Percentiles rank a stretch among this genome's conserved stretches.
Conservation (phyloP, 306 rosid genomes). For the Morella rubra region DNA sequence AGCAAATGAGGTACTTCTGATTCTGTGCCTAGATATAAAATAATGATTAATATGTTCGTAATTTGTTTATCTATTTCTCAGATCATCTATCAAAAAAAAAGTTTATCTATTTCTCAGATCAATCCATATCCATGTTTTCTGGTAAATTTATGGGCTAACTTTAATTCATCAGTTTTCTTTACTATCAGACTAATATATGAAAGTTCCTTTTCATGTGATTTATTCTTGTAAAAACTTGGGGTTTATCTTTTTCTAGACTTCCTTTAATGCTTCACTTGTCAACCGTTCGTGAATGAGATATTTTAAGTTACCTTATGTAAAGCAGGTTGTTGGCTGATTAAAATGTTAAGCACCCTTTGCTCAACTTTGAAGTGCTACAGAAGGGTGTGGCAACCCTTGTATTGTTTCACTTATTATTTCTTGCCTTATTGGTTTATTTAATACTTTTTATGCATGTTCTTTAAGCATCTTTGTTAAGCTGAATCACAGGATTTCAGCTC, state of each 20-base stretch:
- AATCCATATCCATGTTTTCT: neutral
- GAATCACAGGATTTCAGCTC: neutral
- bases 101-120: neutral
- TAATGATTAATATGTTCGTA: neutral
- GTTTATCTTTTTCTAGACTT: neutral
- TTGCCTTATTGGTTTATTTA: neutral
- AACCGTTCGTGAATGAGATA: neutral
- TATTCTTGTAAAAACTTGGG: neutral
- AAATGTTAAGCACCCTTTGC: neutral
- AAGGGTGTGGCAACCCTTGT: neutral
- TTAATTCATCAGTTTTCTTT: neutral
- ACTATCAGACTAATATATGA: neutral
- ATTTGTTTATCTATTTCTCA: neutral
- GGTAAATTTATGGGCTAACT: neutral
- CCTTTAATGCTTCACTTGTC: neutral
- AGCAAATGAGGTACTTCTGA: slow-evolving; percentile 33
- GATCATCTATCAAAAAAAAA: neutral
- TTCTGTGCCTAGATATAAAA: neutral
- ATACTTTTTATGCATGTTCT: neutral
- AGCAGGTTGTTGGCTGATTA: neutral
- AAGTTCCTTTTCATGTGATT: neutral
- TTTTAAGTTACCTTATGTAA: neutral
- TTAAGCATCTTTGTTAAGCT: neutral
- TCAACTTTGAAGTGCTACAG: neutral
- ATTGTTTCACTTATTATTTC: neutral